These are phyloP conservation scores for Trichoderma guizhouense DNA, from an alignment of 2,329 filamentous ascomycete species.

Conservation along the genomic window DNA sequence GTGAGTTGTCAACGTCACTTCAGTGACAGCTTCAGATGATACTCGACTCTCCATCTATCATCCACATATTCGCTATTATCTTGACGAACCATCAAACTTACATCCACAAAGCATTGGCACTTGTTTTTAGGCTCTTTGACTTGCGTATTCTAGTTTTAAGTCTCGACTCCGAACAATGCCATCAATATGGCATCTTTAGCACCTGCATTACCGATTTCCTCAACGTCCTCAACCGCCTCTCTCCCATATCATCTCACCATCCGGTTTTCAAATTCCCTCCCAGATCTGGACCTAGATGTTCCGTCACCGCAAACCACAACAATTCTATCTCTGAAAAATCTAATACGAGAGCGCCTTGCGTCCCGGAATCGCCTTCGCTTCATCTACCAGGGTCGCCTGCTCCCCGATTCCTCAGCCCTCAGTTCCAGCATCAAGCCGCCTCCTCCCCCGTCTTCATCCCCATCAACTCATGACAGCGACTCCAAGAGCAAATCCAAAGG, in stretches of 20 bases:
- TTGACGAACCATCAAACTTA: background rate
- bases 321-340: constrained; percentile 73
- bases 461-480: constrained; percentile 23
- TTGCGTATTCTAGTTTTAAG: background rate
- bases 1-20: constrained; percentile 20
- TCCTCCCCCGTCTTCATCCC: constrained; percentile 51
- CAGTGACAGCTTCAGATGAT: background rate
- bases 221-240: constrained; percentile 21
- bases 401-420: constrained; percentile 70
- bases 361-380: constrained; percentile 74
- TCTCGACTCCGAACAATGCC: constrained; percentile 22
- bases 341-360: constrained; percentile 71
- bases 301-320: constrained; percentile 65
- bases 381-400: constrained; percentile 84
- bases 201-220: background rate
- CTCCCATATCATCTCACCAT: constrained; percentile 71
- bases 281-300: constrained; percentile 79
- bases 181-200: constrained; percentile 25
- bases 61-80: background rate
- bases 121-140: too few species aligned
- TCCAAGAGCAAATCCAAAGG: constrained; percentile 55
- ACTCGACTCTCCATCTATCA: background rate
- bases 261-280: constrained; percentile 82
- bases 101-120: background rate
- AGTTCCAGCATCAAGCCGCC: constrained; percentile 64